A percentile compares a stretch with the other conserved stretches of the same genome.
Evolutionary conservation across 2,329 filamentous ascomycete species (phyloP).

Genomic region (Aspergillus pseudoglaucus): DNA sequence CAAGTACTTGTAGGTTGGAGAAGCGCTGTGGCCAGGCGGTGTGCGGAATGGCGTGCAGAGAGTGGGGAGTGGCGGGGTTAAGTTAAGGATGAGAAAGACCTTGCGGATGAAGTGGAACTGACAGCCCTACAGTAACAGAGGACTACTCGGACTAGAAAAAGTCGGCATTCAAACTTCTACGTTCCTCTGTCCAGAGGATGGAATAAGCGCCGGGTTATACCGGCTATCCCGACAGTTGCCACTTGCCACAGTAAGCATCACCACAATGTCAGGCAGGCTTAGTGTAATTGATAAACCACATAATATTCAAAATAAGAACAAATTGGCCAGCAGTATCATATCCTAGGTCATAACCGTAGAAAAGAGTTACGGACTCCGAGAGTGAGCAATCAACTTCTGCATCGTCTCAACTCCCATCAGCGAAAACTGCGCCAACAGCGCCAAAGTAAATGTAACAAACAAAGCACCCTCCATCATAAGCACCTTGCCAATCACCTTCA

Average conservation of each 20-base stretch:
- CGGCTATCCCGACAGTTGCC: too few relatives aligned
- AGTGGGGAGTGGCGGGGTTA: background rate
- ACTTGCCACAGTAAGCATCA: too few relatives aligned
- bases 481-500: conserved; percentile 71
- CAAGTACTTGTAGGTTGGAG: conserved; percentile 12
- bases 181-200: too few relatives aligned
- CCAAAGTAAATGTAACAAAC: conserved; percentile 41
- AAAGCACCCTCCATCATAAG: conserved; percentile 49
- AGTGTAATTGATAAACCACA: too few relatives aligned
- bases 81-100: background rate
- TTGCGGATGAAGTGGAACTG: too few relatives aligned
- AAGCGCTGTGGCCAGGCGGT: conserved; percentile 1
- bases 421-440: conserved; percentile 50
- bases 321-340: background rate
- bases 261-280: too few relatives aligned
- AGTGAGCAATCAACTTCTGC: conserved; percentile 9
- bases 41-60: conserved; percentile 8
- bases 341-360: background rate
- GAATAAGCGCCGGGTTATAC: too few relatives aligned
- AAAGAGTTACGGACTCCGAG: background rate
- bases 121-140: too few relatives aligned
- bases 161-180: too few relatives aligned
- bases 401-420: conserved; percentile 37
- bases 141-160: too few relatives aligned
- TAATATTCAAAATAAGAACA: background rate